Base-by-base conservation (phyloP, 371 early-diverging fungal genomes). In the Rhizopus microsporus region DNA sequence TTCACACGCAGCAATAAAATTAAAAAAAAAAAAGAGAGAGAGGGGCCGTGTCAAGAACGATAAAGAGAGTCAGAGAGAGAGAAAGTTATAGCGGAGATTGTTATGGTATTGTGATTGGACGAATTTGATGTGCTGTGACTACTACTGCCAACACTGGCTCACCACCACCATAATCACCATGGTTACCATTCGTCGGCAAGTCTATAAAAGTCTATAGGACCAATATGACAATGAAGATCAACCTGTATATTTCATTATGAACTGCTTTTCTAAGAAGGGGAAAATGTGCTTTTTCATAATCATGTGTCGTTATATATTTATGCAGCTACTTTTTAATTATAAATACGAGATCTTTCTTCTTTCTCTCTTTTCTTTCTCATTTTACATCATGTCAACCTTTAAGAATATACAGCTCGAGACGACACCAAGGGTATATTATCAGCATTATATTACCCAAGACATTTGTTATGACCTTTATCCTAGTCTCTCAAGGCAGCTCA, bases 391-490 rank as follows among this genome's bases (percentile, higher is more conserved):
- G 60, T 54, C 50, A 35, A 56, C 23, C 31, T 31, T 15, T 7
- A 48, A 31, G 42, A 50, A 55, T 46, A 58, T 57, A 15, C 68
- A 62, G 7, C 63, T 69, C 46, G 77, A 77, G 55, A 73, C 69
- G 6, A 73, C 71, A n/a, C 71, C 74, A 12, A 55, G 67, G 47
- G 65, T 57, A 32, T 78, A 78, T 57, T 67, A 73, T 57, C 49
- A 68, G 13, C 52, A 78, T 54, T 78, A 71, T 58, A 69, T 42
- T 39, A 57, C 63, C 17, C 50, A 67, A 5, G 32, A 56, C n/a
- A 71, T 73, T 10, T 69, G 54, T 48, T 75, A 71, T 46, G 78
- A 78, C 53, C 57, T 78, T 1, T 78, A 78, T 50, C 78, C 78
- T 31, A 50, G 61, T 34, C 54, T 78, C 39, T 62, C 69, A 35